A percentile compares a stretch with the other conserved stretches of the same genome.
Conservation (phyloP, 1,284 basidiomycete species). For the Grifola frondosa region DNA sequence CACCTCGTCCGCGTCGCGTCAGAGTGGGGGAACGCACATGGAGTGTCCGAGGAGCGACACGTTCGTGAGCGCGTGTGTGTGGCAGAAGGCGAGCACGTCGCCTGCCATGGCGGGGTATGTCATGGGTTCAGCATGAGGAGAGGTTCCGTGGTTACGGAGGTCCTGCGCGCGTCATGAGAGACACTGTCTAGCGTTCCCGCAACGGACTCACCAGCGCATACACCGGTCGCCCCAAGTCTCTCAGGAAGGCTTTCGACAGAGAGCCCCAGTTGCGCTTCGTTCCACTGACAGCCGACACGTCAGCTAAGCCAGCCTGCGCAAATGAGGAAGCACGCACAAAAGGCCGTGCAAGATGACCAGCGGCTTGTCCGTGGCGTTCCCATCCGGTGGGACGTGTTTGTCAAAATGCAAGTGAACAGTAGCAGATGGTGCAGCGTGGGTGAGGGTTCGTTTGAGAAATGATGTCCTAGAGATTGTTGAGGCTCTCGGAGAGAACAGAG, state of each 20-base stretch:
- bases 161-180: conserved; percentile 47
- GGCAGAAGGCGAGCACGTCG: conserved; percentile 66
- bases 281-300: conserved; percentile 45
- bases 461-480: no score
- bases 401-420: conserved; percentile 46
- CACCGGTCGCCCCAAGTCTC: conserved; percentile 58
- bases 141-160: conserved; percentile 81
- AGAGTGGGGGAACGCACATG: conserved; percentile 51
- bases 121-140: conserved; percentile 71
- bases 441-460: no score
- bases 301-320: no score
- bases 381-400: conserved; percentile 38
- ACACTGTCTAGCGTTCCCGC: background rate
- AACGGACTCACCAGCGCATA: conserved; percentile 66
- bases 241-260: conserved; percentile 63
- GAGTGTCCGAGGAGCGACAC: conserved; percentile 81
- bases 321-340: conserved; percentile 44
- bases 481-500: no score
- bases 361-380: conserved; percentile 42
- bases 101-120: conserved; percentile 71
- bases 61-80: conserved; percentile 50
- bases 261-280: conserved; percentile 82
- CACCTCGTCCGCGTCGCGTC: background rate
- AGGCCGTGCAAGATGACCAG: conserved; percentile 69
- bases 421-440: no score